Evolutionary conservation across 140 eudicot genomes (phyloP), one percentile per base, ranked within the genome.

Genomic region (Oenanthe javanica): DNA sequence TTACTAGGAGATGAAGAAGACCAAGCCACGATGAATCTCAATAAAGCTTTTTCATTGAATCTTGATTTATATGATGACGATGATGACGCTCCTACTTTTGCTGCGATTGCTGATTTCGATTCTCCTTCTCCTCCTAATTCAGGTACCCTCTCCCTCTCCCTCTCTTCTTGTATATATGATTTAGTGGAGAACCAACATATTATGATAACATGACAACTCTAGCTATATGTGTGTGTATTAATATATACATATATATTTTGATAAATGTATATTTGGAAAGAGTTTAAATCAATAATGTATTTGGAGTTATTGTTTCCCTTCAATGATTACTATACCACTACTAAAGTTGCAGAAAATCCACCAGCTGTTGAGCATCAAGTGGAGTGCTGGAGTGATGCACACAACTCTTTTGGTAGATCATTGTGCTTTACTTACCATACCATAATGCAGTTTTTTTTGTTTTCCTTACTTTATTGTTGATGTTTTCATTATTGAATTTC

Each of bases 371-470:
- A 67, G 73, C 73, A 67, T 67, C 73, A 67, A 27, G 45, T 27
- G 45, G 73, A 31, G 43, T 67, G 43, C 43, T 27, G 73, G 73
- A 67, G 43, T 31, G 43, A 67, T 67, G 73, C 73, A 67, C 42
- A 67, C 43, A 67, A 67, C 45, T 67, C 42, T 67, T 31, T 31
- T 67, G 73, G 73, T 67, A 67, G 73, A 67, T 67, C 19, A 31
- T 67, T 4, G 21, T 31, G 18, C 13, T 67, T 31, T 31, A 31
- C 31, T 67, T 31, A 6, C 8, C 45, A 0, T 67, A 4, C 25
- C 25, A 57, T 27, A 31, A 27, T 67, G 43, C 73, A 27, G 21
- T 31, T 67, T 67, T 67, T 42, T 31, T 67, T 27, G 21, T 31
- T 27, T 13, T 3, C 45, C 2, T 31, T 0, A 11, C 42, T 67